phyloP scores from a whole-genome alignment of 2,329 filamentous ascomycete genomes.

The Aspergillus ruber region DNA sequence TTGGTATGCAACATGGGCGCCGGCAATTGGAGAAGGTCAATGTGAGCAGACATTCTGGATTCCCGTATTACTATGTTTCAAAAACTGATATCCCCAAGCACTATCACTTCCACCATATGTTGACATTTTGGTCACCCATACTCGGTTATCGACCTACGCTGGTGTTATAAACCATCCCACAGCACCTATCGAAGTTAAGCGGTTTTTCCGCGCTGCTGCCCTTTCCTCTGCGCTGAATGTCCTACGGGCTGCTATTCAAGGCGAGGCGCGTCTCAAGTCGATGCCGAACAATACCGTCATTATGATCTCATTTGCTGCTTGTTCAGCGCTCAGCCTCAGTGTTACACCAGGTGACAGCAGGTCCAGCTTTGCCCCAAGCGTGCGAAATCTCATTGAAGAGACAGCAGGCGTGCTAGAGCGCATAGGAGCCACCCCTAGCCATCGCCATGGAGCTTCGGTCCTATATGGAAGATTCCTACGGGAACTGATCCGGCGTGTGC shows the following conservation, averaged over 20 bases:
- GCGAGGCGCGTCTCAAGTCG: conserved; percentile 61
- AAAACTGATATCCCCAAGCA: conserved; percentile 36
- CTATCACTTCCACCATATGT: conserved; percentile 60
- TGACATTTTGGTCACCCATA: conserved; percentile 67
- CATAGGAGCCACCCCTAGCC: conserved; percentile 59
- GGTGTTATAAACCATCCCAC: conserved; percentile 70
- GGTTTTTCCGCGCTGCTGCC: conserved; percentile 65
- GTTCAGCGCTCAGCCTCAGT: conserved; percentile 60
- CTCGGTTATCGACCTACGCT: conserved; percentile 66
- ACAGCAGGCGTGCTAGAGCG: conserved; percentile 62
- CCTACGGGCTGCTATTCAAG: conserved; percentile 66
- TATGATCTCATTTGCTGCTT: conserved; percentile 71
- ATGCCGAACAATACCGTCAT: conserved; percentile 76
- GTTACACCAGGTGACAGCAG: conserved; percentile 50
- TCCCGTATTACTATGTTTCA: conserved; percentile 7
- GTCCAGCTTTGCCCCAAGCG: conserved; percentile 56
- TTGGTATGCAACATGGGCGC: conserved; percentile 60
- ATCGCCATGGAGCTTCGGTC: conserved; percentile 61
- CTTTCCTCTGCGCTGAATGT: conserved; percentile 69
- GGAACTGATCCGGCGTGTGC: conserved; percentile 39
- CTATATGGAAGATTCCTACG: conserved; percentile 53
- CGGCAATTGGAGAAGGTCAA: conserved; percentile 49
- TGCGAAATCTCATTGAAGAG: conserved; percentile 60
- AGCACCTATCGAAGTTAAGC: conserved; percentile 62
- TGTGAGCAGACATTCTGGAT: conserved; percentile 31